Base-by-base conservation (phyloP, 148 eudicot species). In the Dysphania ambrosioides region DNA sequence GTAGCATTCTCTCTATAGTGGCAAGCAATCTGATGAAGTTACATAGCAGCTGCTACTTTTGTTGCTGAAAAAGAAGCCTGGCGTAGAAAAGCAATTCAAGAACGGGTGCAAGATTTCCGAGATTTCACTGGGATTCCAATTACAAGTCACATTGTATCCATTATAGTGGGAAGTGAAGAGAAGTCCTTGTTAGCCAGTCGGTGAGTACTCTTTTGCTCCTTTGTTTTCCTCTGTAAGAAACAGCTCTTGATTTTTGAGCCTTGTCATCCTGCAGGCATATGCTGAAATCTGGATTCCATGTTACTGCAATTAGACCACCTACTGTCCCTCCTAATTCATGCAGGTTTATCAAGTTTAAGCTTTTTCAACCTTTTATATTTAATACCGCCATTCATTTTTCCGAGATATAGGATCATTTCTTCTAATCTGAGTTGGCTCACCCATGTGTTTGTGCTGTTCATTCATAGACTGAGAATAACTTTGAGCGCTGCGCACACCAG, bases 321-420 rank as follows among this genome's bases (percentile, higher is more conserved):
- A 95, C 97, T 7, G 99, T 95, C 56, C 90, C 99, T 41, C 88
- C 97, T 59, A 95, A 95, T 79, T 95, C 96, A 31, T 95, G 99
- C 99, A 95, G 99, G 99, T 95, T 63, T 31, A 21, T 38, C 16
- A 16, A 26, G 47, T 62, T 18, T 64, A 51, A 1, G 16, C 24
- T 3, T 61, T 56, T n/a, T 41, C 68, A 9, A 1, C 76, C 15
- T 62, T 44, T 49, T 7, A 6, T 18, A 24, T 24, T 30, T 27
- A 15, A 27, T 21, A n/a, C 27, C 13, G 8, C 6, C 44, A 31
- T 35, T 38, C 62, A 0, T 16, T 2, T 5, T n/a, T 5, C 58
- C 2, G 24, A 65, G 8, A 8, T 31, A 31, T 8, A 16, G 41
- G 38, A 24, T 34, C 16, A 9, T 65, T 35, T 10, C 30, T 35